Evolutionary conservation across 164 flowering plant genomes (phyloP).

Genomic region (Magnolia changhungtana): DNA sequence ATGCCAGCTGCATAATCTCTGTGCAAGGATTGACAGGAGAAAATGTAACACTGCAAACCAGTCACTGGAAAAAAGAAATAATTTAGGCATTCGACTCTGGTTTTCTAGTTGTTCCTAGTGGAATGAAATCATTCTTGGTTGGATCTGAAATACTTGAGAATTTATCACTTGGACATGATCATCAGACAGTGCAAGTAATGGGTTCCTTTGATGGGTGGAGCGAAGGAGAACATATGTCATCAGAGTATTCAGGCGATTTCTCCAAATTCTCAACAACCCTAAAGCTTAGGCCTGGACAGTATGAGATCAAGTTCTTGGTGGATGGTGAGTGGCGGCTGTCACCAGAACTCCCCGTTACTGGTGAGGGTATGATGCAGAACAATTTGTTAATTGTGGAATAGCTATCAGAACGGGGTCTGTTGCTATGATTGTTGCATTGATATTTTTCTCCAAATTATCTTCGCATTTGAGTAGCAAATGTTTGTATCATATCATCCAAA

Average conservation of each 20-base stretch:
- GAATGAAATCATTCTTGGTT: neutral
- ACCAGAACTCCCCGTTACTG: slow-evolving; percentile 74
- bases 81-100: neutral
- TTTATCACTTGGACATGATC: neutral
- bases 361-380: slow-evolving; percentile 71
- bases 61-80: neutral
- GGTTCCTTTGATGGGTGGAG: slow-evolving; percentile 96
- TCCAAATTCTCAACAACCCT: slow-evolving; percentile 67
- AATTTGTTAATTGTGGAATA: slow-evolving; percentile 74
- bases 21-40: neutral
- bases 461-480: too few species aligned
- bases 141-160: neutral
- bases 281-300: slow-evolving; percentile 89
- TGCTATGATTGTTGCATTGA: too few species aligned
- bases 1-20: too few species aligned
- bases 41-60: neutral
- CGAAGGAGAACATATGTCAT: slow-evolving; percentile 81
- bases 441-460: too few species aligned
- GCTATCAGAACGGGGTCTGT: neutral
- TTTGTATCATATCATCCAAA: too few species aligned
- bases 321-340: slow-evolving; percentile 90
- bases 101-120: neutral
- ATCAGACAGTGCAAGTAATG: slow-evolving; percentile 89
- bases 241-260: slow-evolving; percentile 69
- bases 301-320: slow-evolving; percentile 90